These are phyloP conservation scores for Macrocybe gigantea DNA, from an alignment of 768 basidiomycete genomes.

Conservation along the genomic window DNA sequence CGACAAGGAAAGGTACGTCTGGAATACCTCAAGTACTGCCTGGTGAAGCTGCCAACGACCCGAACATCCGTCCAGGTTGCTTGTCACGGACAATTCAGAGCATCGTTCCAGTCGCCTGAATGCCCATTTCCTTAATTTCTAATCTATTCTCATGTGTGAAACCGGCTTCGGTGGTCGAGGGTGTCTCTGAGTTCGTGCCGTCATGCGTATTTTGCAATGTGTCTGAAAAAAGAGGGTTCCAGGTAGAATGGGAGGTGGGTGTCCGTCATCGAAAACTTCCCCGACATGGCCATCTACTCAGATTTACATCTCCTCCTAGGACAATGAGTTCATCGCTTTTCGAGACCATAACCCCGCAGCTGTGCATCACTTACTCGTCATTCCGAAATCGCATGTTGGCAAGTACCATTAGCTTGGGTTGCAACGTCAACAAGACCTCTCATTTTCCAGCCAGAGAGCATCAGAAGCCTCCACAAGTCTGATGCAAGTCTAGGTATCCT, in stretches of 20 bases:
- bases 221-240: slow-evolving; percentile 34
- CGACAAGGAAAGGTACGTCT: too few relatives aligned
- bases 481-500: slow-evolving; percentile 46
- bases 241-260: slow-evolving; percentile 44
- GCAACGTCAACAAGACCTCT: background rate
- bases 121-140: too few relatives aligned
- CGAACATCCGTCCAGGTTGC: too few relatives aligned
- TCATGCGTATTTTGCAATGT: slow-evolving; percentile 42
- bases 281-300: background rate
- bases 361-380: slow-evolving; percentile 42
- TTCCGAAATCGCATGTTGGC: slow-evolving; percentile 51
- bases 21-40: too few relatives aligned
- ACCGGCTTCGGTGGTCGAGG: too few relatives aligned
- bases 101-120: too few relatives aligned
- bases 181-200: background rate
- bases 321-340: slow-evolving; percentile 45
- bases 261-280: background rate
- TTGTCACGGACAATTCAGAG: too few relatives aligned
- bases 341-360: slow-evolving; percentile 44
- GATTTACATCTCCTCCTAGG: slow-evolving; percentile 21
- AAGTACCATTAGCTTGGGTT: slow-evolving; percentile 8
- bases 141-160: too few relatives aligned
- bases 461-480: slow-evolving; percentile 35
- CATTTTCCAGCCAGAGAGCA: slow-evolving; percentile 5
- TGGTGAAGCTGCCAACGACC: too few relatives aligned